Base-by-base conservation (phyloP, 805 yeast species). In the Saturnispora dispora region DNA sequence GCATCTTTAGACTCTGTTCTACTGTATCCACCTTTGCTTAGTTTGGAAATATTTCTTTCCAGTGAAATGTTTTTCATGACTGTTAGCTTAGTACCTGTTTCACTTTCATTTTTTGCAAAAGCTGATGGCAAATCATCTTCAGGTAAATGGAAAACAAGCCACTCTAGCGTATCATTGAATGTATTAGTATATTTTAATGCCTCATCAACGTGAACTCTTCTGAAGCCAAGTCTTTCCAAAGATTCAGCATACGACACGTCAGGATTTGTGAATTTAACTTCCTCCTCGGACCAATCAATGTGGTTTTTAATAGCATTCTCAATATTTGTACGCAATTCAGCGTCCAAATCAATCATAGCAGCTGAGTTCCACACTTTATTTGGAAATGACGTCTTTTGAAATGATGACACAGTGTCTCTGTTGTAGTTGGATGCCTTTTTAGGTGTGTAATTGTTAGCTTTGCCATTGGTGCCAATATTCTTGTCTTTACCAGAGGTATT, bases 111-210 rank as follows among this genome's bases (percentile, higher is more conserved):
- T 54, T 82, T 80, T 17, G 75, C 73, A 59, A 85, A 85, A 45
- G 73, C 70, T 0, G 68, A 57, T 0, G 99, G 99, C 32, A 91
- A 70, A 60, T 91, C 99, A 62, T 90, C 98, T 56, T 93, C 97
- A 0, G 98, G 98, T 3, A 91, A 78, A 60, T 91, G 93, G 57
- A 90, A 82, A 10, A 91, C 67, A 18, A 91, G 74, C 91, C 93
- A 85, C 54, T 83, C 87, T 42, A 85, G 65, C 0, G 83, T 74
- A 23, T 75, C 79, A 1, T 75, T 71, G 51, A 79, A 73, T 1
- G 74, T 58, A 3, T 62, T 56, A 0, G 82, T 71, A 60, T 86
- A 86, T 27, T 71, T 67, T 45, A 87, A 67, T 0, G 96, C 81
- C 60, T 91, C 98, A 2, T 69, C 66, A 1, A 84, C 78, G 62